Conservation (phyloP, 495 filamentous ascomycete genomes). For the Astrocystis sublimbata region DNA sequence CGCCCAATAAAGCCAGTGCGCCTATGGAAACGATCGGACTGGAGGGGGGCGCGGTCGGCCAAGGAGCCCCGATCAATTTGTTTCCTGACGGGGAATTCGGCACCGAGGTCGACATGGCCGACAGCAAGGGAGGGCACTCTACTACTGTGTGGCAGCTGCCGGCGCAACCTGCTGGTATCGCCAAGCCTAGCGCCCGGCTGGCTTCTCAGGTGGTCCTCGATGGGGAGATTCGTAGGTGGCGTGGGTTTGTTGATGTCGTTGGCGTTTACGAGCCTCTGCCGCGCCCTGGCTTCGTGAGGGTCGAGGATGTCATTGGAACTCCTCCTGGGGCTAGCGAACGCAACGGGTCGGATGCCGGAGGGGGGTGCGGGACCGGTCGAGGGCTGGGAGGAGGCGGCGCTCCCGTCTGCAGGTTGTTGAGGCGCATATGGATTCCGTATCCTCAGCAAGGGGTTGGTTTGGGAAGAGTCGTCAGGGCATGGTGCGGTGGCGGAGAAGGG, state of each 20-base stretch:
- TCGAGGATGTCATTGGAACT: constrained; percentile 21
- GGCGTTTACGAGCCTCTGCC: constrained; percentile 21
- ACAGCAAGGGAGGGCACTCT: not conserved
- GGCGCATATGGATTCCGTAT: not conserved
- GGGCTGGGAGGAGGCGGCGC: not conserved
- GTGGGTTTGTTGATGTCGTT: too few relatives aligned
- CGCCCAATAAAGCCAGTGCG: not conserved
- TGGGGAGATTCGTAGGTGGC: too few relatives aligned
- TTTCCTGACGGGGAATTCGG: not conserved
- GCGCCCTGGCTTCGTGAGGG: constrained; percentile 23
- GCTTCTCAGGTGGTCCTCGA: constrained; percentile 18
- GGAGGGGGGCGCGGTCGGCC: not conserved
- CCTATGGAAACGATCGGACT: not conserved
- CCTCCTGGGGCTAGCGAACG: not conserved
- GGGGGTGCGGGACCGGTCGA: not conserved
- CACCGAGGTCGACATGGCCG: not conserved
- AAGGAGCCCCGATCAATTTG: not conserved
- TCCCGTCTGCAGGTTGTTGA: not conserved
- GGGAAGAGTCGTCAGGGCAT: not conserved
- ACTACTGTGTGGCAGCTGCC: not conserved
- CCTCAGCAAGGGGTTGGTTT: not conserved
- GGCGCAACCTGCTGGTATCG: not conserved
- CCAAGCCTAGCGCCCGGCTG: constrained; percentile 4
- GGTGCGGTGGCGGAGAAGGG: constrained; percentile 17
- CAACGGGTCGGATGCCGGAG: not conserved